Base-by-base conservation (phyloP, 139 green algal species). In the Chlorella sp. region DNA sequence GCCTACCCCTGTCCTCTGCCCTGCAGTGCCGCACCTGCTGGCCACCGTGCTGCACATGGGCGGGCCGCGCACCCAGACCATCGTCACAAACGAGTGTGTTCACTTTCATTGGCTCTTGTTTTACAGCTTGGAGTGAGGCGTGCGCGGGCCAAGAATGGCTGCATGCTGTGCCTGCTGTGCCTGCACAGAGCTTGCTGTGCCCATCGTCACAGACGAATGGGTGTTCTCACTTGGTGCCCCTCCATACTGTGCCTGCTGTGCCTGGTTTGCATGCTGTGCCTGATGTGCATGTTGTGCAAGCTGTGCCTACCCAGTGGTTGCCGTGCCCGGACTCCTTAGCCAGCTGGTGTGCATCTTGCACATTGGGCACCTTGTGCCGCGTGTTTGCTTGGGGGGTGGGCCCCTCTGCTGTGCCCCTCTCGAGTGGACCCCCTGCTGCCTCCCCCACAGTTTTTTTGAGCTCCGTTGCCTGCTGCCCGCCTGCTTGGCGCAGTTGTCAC, bases 81-180 rank as follows among this genome's bases (percentile, higher is more conserved):
- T 97, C 22, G 86, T 99, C 24, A 94, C 91, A 36, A 98, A 98
- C 73, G 97, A 98, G 92, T 88, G 32, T 37, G 68, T n/a, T n/a
- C n/a, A n/a, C n/a, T n/a, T n/a, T n/a, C n/a, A n/a, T n/a, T n/a
- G n/a, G n/a, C n/a, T n/a, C n/a, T n/a, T n/a, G n/a, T n/a, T n/a
- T n/a, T n/a, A n/a, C n/a, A n/a, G n/a, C n/a, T n/a, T n/a, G n/a
- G n/a, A n/a, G n/a, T n/a, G n/a, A n/a, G n/a, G n/a, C n/a, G n/a
- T n/a, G n/a, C n/a, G n/a, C n/a, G n/a, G n/a, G n/a, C n/a, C n/a
- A n/a, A n/a, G 48, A 5, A 57, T 71, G 19, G 11, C 19, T 71
- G 64, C 64, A 9, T 71, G 64, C 21, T 71, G 64, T 71, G 64
- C 64, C 64, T 71, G 64, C 64, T 71, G 48, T 57, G 48, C 48